Evolutionary conservation across 2,329 filamentous ascomycete species (phyloP), one percentile per base, ranked within the genome.

Genomic region (Verticillium albo-atrum): DNA sequence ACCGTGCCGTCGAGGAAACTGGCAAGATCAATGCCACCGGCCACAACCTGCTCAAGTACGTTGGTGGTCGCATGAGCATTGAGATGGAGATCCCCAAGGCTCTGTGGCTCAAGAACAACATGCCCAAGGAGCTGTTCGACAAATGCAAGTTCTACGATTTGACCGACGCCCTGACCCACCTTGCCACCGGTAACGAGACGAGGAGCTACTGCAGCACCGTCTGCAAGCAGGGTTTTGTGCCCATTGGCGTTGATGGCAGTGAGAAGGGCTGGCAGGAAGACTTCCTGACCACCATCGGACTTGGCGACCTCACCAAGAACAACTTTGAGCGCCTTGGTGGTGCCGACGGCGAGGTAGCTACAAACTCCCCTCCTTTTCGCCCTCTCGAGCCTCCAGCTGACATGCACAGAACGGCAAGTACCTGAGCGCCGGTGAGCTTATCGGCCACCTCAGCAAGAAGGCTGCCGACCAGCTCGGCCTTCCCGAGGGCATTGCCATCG

Each of bases 21-120:
- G 88, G 91, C 63, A 90, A 91, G 77, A 96, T 99, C 79, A 99
- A 99, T 74, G 86, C 87, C 58, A 98, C 95, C 3, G 83, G 88
- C 57, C 95, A 99, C 80, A 95, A 96, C 74, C 81, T 99, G 58
- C 85, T 99, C 61, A 90, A 92, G 70, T 99, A 99, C 71, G 95
- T 99, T 20, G 95, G 95, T 67, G 95, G 95, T 64, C 94, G 90
- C 73, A 99, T 99, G 95, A 97, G 92, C 72, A 94, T 97, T 65
- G 95, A 99, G 80, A 99, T 99, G 95, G 95, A 99, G 75, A 96
- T 99, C 59, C 95, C 95, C 64, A 99, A 99, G 78, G 91, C 97
- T 1, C 82, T 98, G 60, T 99, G 95, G 95, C 83, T 99, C 71
- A 98, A 98, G 83, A 97, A 97, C 76, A 86, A 98, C 77, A 98